Percentiles rank a stretch among this genome's conserved stretches.
These are phyloP conservation scores for Sarcodon sp. DNA, from an alignment of 768 basidiomycete species.

Conservation along the genomic window DNA sequence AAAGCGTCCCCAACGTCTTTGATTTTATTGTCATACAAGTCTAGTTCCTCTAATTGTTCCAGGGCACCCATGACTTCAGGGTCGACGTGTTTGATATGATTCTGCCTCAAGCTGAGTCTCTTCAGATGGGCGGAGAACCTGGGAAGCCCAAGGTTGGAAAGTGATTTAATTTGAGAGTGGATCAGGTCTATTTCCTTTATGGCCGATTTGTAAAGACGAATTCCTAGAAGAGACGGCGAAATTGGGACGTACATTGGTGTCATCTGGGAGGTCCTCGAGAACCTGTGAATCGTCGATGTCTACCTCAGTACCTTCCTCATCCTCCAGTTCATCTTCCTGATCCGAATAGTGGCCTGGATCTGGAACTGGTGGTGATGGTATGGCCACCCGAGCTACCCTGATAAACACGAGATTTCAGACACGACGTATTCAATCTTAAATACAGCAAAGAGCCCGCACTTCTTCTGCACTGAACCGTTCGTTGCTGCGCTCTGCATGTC, in stretches of 20 bases:
- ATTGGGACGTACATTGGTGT: conserved; percentile 53
- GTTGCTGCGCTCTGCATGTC: too few species aligned
- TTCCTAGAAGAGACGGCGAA: not conserved
- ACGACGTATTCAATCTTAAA: too few species aligned
- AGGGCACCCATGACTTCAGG: conserved; percentile 58
- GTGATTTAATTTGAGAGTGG: conserved; percentile 62
- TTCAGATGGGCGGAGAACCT: conserved; percentile 62
- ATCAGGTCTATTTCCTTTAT: conserved; percentile 77
- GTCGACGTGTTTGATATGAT: conserved; percentile 62
- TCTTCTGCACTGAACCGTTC: too few species aligned
- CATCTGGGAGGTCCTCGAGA: conserved; percentile 68
- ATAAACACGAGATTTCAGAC: not conserved
- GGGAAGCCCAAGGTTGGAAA: conserved; percentile 52
- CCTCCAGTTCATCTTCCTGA: conserved; percentile 29
- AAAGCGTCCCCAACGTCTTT: conserved; percentile 61
- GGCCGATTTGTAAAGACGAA: conserved; percentile 6
- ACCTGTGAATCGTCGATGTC: conserved; percentile 35
- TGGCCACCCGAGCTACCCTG: conserved; percentile 32
- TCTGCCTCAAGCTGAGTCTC: conserved; percentile 78
- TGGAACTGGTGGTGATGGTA: conserved; percentile 18
- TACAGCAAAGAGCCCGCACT: too few species aligned
- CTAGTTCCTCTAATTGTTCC: conserved; percentile 71
- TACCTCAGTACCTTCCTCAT: conserved; percentile 32
- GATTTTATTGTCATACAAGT: conserved; percentile 93
- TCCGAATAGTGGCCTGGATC: conserved; percentile 1